Evolutionary conservation across 768 basidiomycete species (phyloP).

Genomic region (Rhizopogon vesiculosus): DNA sequence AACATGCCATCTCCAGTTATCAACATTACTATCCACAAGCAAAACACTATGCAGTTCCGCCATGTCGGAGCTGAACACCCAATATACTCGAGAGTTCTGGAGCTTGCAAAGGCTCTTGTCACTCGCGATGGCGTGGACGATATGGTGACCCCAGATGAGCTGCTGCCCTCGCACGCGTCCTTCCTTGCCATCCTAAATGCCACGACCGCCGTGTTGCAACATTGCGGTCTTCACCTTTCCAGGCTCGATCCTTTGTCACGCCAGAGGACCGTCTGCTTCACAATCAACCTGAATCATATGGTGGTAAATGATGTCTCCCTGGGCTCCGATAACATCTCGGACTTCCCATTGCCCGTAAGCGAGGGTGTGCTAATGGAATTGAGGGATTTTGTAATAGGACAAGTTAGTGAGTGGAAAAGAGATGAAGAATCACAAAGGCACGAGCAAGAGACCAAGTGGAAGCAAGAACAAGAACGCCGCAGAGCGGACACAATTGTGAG

Average conservation of each 20-base stretch:
- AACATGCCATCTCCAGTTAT: not conserved
- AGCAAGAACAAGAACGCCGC: not conserved
- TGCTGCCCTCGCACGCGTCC: not conserved
- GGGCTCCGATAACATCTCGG: not conserved
- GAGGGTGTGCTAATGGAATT: not conserved
- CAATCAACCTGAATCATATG: not conserved
- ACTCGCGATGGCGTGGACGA: not conserved
- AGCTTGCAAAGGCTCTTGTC: not conserved
- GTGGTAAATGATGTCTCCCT: not conserved
- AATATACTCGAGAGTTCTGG: not conserved
- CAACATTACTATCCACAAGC: not conserved
- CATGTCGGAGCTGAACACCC: not conserved
- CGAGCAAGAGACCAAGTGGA: not conserved
- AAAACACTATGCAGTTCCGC: not conserved
- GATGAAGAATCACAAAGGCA: not conserved
- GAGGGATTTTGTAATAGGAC: not conserved
- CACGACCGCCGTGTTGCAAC: not conserved
- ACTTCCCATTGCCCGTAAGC: not conserved
- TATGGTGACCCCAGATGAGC: not conserved
- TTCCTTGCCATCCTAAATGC: not conserved
- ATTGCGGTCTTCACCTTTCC: not conserved
- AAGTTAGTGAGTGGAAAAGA: not conserved
- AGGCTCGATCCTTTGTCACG: not conserved
- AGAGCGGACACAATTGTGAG: not conserved
- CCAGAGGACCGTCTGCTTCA: not conserved